These are phyloP conservation scores for Cyphellophora attinorum DNA, from an alignment of 2,329 filamentous ascomycete genomes.

Conservation along the genomic window DNA sequence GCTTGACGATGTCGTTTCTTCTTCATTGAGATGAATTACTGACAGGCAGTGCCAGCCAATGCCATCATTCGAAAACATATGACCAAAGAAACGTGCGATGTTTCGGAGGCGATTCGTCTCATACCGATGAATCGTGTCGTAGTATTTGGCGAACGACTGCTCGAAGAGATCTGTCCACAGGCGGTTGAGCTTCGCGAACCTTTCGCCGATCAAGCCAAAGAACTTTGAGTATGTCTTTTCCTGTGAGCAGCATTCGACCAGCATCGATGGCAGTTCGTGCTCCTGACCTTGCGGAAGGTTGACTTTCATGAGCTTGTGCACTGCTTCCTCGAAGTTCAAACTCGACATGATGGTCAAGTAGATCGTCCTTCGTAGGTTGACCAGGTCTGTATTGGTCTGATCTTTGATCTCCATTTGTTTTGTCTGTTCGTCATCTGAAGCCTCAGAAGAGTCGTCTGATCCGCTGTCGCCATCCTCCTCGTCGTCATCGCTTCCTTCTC, in stretches of 20 bases:
- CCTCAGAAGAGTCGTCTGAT: slow-evolving; percentile 49
- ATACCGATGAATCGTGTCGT: slow-evolving; percentile 93
- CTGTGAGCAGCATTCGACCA: slow-evolving; percentile 93
- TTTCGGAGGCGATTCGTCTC: slow-evolving; percentile 93
- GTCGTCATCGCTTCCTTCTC: slow-evolving; percentile 80
- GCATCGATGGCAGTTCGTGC: slow-evolving; percentile 86
- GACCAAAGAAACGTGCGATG: slow-evolving; percentile 88
- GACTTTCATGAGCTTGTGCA: slow-evolving; percentile 94
- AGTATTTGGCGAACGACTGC: slow-evolving; percentile 81
- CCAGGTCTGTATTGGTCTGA: slow-evolving; percentile 89
- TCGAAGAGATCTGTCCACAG: slow-evolving; percentile 93
- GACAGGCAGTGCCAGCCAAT: slow-evolving; percentile 87
- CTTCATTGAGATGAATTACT: slow-evolving; percentile 81
- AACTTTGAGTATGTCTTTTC: slow-evolving; percentile 97
- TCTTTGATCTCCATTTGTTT: slow-evolving; percentile 93
- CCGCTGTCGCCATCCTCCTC: slow-evolving; percentile 48
- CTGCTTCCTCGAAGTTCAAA: slow-evolving; percentile 90
- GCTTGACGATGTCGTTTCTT: slow-evolving; percentile 91
- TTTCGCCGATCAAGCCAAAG: slow-evolving; percentile 86
- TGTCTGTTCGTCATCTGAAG: slow-evolving; percentile 61
- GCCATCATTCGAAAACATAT: slow-evolving; percentile 77
- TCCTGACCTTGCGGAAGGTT: slow-evolving; percentile 80
- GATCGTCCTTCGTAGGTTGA: slow-evolving; percentile 86
- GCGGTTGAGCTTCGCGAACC: slow-evolving; percentile 91
- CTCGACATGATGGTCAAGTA: slow-evolving; percentile 97